Evolutionary conservation across 164 flowering plant species (phyloP), one percentile per base, ranked within the genome.

Genomic region (Stephania yunnanensis): DNA sequence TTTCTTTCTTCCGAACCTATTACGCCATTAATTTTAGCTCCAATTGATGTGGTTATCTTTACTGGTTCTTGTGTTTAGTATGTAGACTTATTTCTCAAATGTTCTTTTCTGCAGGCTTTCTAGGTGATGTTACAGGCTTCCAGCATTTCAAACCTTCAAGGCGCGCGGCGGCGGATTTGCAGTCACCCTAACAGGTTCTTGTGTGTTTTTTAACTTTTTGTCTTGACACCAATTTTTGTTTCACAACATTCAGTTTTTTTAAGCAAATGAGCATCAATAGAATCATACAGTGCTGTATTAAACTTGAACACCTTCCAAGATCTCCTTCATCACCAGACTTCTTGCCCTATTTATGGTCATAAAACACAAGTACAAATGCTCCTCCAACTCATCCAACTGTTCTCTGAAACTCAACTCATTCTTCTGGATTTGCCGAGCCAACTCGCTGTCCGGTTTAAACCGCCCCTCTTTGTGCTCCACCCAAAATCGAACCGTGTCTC

Each of bases 321-420:
- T 83, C 70, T 90, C 86, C 65, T 87, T 87, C 10, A 88, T 63
- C 2, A 88, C 93, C 69, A 88, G 88, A 55, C 81, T 89, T 76
- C 97, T 81, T 1, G 93, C 87, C 67, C 93, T 72, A 65, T 92
- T 92, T 30, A 89, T 85, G 48, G 92, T 92, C 93, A 92, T 88
- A 72, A 88, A 87, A 70, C 92, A 90, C 52, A 92, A 71, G 45
- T 90, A 89, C 74, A 92, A 74, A 78, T 88, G 94, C 72, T 90
- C 94, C 72, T 90, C 97, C 8, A 92, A 76, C 71, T 92, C 97
- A 76, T 92, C 93, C 25, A 92, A 80, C 73, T 90, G 92, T n/a
- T 86, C 76, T 58, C 78, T 80, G 52, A 90, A 90, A 86, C 84
- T 84, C 5, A 72, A 72, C 46, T 85, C 81, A 64, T 82, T 85